Evolutionary conservation across 2,329 filamentous ascomycete genomes (phyloP).

Genomic region (Colletotrichum sp.): DNA sequence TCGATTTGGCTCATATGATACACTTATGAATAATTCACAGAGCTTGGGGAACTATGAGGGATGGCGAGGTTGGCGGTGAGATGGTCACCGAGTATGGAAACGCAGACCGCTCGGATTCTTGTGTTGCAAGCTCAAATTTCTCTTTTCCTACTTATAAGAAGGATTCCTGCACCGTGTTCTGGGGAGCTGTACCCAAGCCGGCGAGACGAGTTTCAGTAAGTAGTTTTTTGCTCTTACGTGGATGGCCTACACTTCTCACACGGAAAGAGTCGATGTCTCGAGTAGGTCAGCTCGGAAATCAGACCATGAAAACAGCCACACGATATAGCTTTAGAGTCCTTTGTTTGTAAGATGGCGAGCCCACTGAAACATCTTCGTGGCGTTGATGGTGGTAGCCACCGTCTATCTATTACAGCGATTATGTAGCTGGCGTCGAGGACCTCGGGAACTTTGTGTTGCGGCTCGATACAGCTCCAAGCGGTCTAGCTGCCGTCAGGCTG

Average conservation of each 20-base stretch:
- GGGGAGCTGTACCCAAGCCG: neutral
- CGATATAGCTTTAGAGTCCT: neutral
- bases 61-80: neutral
- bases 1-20: neutral
- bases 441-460: too few relatives aligned
- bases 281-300: neutral
- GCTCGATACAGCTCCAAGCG: too few relatives aligned
- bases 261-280: neutral
- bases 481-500: too few relatives aligned
- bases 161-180: rapidly evolving
- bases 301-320: neutral
- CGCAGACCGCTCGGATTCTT: neutral
- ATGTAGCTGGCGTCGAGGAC: too few relatives aligned
- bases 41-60: neutral
- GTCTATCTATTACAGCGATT: too few relatives aligned
- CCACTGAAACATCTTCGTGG: too few relatives aligned
- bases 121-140: neutral
- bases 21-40: neutral
- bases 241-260: neutral
- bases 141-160: neutral
- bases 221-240: too few relatives aligned
- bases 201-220: too few relatives aligned
- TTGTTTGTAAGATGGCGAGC: too few relatives aligned
- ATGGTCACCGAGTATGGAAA: neutral
- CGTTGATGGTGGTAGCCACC: too few relatives aligned